Evolutionary conservation across 192 early-diverging fungal species (phyloP), one percentile per base, ranked within the genome.

Genomic region (Coemansia javaensis): DNA sequence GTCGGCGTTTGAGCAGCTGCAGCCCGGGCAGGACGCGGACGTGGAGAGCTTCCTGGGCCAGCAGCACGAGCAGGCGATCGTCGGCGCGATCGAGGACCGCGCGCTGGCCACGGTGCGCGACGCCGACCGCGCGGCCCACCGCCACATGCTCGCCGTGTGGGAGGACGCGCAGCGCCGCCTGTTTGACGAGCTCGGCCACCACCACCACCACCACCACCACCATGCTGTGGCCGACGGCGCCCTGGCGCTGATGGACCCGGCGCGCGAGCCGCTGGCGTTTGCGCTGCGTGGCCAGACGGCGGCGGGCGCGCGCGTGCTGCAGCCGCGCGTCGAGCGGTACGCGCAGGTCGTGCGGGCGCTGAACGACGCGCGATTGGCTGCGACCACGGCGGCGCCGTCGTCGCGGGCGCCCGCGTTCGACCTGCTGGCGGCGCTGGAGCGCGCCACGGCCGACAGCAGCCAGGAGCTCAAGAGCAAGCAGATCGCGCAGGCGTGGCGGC

Each of bases 161-260:
- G 83, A 87, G 45, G 77, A 77, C 15, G 59, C 79, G 16, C 85
- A 88, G 64, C 76, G 78, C 22, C 68, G 79, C 6, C 75, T 94
- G 38, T 89, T 93, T 62, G 86, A 89, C 59, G 88, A 96, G 53
- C 66, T 95, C 6, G 90, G 89, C 24, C 84, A 89, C 54, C 66
- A 77, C 49, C 69, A 77, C n/a, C n/a, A n/a, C n/a, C n/a, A n/a
- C n/a, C n/a, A n/a, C n/a, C n/a, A n/a, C n/a, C n/a, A n/a, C n/a
- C n/a, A n/a, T n/a, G n/a, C n/a, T n/a, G n/a, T n/a, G 33, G 57
- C 48, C 12, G 34, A 17, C 11, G 49, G 41, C 3, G 11, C 40
- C 15, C 44, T 27, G 4, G 25, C 25, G 25, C 25, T 27, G 25
- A 7, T 27, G 25, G 25, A 27, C 25, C 4, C 17, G 23, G 34